Percentiles rank a stretch among this genome's conserved stretches.
phyloP scores from a whole-genome alignment of 1,284 basidiomycete species.

The Leccinum pachyderme region DNA sequence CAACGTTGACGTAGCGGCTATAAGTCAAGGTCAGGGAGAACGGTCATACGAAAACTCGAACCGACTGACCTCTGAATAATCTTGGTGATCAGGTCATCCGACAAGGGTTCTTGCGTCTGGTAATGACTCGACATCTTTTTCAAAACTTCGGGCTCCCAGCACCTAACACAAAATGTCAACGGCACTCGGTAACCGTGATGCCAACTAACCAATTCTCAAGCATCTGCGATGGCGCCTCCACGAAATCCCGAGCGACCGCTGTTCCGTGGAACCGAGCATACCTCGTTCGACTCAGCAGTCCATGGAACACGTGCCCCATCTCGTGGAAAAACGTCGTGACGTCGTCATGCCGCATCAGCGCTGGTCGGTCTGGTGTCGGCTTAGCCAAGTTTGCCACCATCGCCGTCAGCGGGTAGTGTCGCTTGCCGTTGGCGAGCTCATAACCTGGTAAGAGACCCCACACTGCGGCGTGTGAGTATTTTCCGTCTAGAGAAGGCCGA shows the following conservation, averaged over 20 bases:
- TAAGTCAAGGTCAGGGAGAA: not conserved
- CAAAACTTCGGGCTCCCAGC: constrained; percentile 77
- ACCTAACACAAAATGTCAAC: constrained; percentile 38
- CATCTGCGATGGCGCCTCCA: constrained; percentile 88
- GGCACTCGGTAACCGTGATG: not conserved
- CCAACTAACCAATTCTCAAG: constrained; percentile 76
- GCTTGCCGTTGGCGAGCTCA: constrained; percentile 47
- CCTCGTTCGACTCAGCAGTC: constrained; percentile 68
- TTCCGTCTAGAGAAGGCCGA: constrained; percentile 46
- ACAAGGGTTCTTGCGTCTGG: constrained; percentile 69
- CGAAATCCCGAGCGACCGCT: constrained; percentile 77
- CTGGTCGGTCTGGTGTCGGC: constrained; percentile 74
- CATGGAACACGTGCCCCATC: constrained; percentile 89
- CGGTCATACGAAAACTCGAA: not conserved
- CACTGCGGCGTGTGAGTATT: constrained; percentile 86
- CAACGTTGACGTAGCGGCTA: constrained; percentile 79
- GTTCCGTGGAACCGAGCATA: constrained; percentile 81
- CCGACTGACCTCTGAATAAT: constrained; percentile 69
- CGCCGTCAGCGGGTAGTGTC: constrained; percentile 70
- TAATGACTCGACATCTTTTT: constrained; percentile 71
- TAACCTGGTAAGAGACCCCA: constrained; percentile 74
- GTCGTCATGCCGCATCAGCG: constrained; percentile 80
- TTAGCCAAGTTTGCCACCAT: constrained; percentile 91
- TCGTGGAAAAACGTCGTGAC: constrained; percentile 82
- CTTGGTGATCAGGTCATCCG: constrained; percentile 69